Evolutionary conservation across 768 basidiomycete species (phyloP), one percentile per base, ranked within the genome.

Genomic region (Hygrophorus pudorinus): DNA sequence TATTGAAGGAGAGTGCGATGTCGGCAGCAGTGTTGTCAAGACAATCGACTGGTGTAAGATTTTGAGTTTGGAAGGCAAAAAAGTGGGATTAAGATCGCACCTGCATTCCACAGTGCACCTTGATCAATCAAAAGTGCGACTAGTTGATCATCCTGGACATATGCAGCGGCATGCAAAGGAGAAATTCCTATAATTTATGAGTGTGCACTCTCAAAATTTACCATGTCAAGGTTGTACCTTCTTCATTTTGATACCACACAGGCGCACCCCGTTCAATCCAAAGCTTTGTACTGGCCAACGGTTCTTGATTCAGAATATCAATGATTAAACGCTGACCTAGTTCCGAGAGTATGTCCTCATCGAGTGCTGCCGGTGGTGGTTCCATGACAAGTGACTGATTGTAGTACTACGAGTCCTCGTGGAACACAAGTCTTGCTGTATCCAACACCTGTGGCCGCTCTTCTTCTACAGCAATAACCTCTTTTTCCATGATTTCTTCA

Each of bases 41-140:
- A 47, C 80, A 72, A 57, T 96, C 90, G 50, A 85, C 90, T 85
- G 51, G 7, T 5, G 34, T 42, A 35, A 18, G 36, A 48, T 33
- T 49, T 37, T 16, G 27, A 30, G 20, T 40, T 35, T 29, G 20
- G 36, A 36, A 10, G 17, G 16, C 18, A 28, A 42, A 20, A 24
- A 29, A 10, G 42, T 4, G 8, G 14, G 42, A 13, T 20, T 18
- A 41, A 20, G 29, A 39, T 57, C 71, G 49, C 51, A 79, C 90
- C 79, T 53, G 86, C 73, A 61, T 93, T 96, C 96, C 96, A 99
- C 0, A 90, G 58, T 1, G 89, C 92, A 10, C 94, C 92, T 44
- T 76, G 71, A n/a, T 79, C 70, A 20, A 99, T 69, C 28, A 98
- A 67, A 5, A 72, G 56, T 42, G 73, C 72, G 9, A 85, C 70